Evolutionary conservation across 768 basidiomycete species (phyloP).

Genomic region (Lactarius vividus): DNA sequence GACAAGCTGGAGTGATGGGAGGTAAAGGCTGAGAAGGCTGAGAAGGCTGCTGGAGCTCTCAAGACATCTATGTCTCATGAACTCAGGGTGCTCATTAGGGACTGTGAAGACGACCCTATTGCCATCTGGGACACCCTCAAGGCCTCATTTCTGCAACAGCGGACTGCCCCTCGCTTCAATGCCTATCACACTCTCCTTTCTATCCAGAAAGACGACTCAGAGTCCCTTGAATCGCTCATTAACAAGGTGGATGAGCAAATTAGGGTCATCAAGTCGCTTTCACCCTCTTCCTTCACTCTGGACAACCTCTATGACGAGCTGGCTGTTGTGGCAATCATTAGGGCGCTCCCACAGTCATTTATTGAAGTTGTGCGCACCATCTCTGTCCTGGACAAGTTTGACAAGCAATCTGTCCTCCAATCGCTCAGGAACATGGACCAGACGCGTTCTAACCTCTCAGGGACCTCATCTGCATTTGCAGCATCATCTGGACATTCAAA

Average conservation of each 20-base stretch:
- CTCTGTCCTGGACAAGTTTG: constrained; percentile 4
- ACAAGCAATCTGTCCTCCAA: constrained; percentile 3
- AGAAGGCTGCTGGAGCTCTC: neutral
- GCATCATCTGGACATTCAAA: neutral
- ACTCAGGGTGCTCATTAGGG: neutral
- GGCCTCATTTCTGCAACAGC: neutral
- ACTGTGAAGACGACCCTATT: neutral
- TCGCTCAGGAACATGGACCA: neutral
- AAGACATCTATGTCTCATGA: neutral
- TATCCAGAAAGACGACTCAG: neutral
- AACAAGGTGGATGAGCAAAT: too few species aligned
- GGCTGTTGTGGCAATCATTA: neutral
- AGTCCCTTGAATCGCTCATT: too few species aligned
- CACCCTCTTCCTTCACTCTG: neutral
- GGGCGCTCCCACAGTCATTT: neutral
- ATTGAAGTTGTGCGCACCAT: neutral
- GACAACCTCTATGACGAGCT: constrained; percentile 6
- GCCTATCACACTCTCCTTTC: neutral
- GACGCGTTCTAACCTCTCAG: neutral
- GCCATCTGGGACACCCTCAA: neutral
- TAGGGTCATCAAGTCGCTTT: neutral
- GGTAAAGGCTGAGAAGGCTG: neutral
- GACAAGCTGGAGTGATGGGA: neutral
- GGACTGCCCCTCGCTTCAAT: neutral
- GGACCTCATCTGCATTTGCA: neutral